These are phyloP conservation scores for Yamadazyma blattariae DNA, from an alignment of 1,139 yeast genomes.

Conservation along the genomic window DNA sequence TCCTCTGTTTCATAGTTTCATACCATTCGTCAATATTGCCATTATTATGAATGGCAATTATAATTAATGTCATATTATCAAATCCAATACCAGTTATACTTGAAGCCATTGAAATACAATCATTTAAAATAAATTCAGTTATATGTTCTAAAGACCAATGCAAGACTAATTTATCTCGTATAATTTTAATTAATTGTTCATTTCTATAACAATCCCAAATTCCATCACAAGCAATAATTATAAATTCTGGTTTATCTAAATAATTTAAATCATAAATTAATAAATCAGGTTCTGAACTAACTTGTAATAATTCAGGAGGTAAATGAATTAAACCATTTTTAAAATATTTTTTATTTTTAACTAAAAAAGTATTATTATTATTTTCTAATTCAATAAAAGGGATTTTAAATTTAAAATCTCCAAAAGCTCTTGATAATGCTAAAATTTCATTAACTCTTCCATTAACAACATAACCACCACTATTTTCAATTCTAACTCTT, in stretches of 20 bases:
- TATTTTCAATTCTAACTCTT: slow-evolving; percentile 65
- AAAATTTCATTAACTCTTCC: slow-evolving; percentile 72
- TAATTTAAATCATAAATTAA: slow-evolving; percentile 48
- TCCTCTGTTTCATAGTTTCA: slow-evolving; percentile 44
- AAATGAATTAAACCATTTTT: slow-evolving; percentile 24
- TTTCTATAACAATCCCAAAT: slow-evolving; percentile 77
- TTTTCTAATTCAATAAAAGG: slow-evolving; percentile 37
- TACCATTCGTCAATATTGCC: slow-evolving; percentile 58
- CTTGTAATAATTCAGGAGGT: slow-evolving; percentile 47
- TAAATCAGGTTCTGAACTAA: slow-evolving; percentile 71
- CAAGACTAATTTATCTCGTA: slow-evolving; percentile 54
- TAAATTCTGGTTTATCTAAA: slow-evolving; percentile 51
- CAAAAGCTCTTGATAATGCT: slow-evolving; percentile 74
- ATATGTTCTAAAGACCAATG: slow-evolving; percentile 61
- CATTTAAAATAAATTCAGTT: slow-evolving; percentile 57
- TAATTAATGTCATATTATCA: slow-evolving; percentile 74
- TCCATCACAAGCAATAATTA: slow-evolving; percentile 74
- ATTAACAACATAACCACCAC: slow-evolving; percentile 68
- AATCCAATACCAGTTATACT: slow-evolving; percentile 76
- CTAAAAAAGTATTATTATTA: slow-evolving; percentile 27
- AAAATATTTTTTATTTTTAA: slow-evolving; percentile 18
- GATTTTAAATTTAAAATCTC: slow-evolving; percentile 66
- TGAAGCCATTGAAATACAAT: slow-evolving; percentile 70
- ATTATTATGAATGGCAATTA: slow-evolving; percentile 55
- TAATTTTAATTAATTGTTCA: slow-evolving; percentile 47